Base-by-base conservation (phyloP, 768 basidiomycete genomes). In the Tricholoma matsutake region DNA sequence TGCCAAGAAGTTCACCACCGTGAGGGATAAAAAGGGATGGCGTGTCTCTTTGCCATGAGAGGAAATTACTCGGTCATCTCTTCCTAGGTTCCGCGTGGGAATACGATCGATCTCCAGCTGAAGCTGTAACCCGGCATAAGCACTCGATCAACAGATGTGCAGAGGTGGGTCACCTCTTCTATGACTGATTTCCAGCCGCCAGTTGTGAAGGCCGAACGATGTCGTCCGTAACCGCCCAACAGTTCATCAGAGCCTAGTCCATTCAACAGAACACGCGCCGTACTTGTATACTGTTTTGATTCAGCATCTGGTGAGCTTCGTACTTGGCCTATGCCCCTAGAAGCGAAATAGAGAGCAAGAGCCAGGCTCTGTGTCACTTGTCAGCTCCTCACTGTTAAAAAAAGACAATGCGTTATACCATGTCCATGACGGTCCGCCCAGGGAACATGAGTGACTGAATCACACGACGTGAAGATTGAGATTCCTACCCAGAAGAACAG, bases 161-260 rank as follows among this genome's bases (percentile, higher is more conserved):
- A 45, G 20, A 22, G 29, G 5, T 22, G 14, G 31, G 31, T 32
- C 29, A 94, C 95, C 83, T 97, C 95, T 32, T 88, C 80, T 55
- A 96, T 81, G 45, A 94, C 83, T 8, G 85, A 88, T 63, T 78
- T 68, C 94, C 94, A 96, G 10, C 91, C 86, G 18, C 80, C 83
- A 6, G 72, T 66, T 6, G 75, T 79, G 70, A 84, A 98, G 1
- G 87, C 91, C 9, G 86, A 83, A 7, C 93, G 83, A 76, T 98
- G 95, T 60, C 97, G 81, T 2, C 91, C 84, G 72, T 99, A 99
- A 1, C 97, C 97, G 2, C 95, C 97, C 4, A 99, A 79, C 41
- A 98, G 80, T 71, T 99, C 97, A 69, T 99, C 97, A 1, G 97
- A 92, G 0, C 97, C 97, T 6, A 99, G 78, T 1, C 97, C 97